Base-by-base conservation (phyloP, 768 basidiomycete species). In the Kwoniella dendrophila region DNA sequence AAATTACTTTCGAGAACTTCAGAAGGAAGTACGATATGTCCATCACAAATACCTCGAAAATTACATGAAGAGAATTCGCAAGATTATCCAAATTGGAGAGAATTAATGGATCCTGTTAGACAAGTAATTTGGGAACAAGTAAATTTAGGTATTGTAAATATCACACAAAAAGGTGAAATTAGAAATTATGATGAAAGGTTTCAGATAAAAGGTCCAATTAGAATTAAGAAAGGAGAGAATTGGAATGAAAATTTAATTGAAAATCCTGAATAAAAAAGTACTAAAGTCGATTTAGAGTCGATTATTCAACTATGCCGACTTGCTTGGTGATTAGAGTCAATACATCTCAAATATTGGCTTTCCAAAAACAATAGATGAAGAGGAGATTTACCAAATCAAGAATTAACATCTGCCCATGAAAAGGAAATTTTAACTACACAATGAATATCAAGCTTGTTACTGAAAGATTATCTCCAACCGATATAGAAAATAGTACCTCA, bases 151-250 rank as follows among this genome's bases (percentile, higher is more conserved):
- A 50, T 11, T 24, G 64, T 64, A 16, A 55, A 70, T 30, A 69
- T 75, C 14, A 75, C 73, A 12, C 73, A 75, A 44, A 51, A 66
- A 16, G 73, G 73, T 10, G 56, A 68, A 24, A 51, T 52, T 22
- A 43, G 71, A 49, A 38, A 33, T 6, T 66, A 41, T 48, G 56
- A 69, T n/a, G 56, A 48, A 45, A 30, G 67, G 40, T 53, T 51
- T 27, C 61, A 61, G 40, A 47, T 72, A 30, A 72, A 59, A 41
- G 73, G 73, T 4, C 73, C 73, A 24, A 72, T 75, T n/a, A 56
- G 73, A 27, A 67, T 75, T 10, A 58, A 63, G 52, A 66, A 55
- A 34, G 72, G 72, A 0, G 16, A 6, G 27, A 60, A 64, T 4
- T 73, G 63, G 69, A 45, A 47, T 54, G 56, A 57, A 16, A 30